Base-by-base conservation (phyloP, 140 eudicot species). In the Stevia rebaudiana region DNA sequence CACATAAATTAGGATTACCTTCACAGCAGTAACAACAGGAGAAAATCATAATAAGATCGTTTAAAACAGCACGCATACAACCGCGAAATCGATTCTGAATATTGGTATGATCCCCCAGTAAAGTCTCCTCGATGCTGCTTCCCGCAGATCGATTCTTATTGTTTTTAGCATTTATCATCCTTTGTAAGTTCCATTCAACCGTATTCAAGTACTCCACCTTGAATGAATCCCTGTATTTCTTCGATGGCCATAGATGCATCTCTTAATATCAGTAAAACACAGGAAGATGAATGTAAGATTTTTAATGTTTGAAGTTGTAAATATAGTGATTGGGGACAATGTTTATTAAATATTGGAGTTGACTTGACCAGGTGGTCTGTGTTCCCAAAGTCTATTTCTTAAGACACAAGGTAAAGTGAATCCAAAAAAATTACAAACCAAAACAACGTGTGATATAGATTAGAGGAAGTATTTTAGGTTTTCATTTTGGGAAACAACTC, bases 201-300 rank as follows among this genome's bases (percentile, higher is more conserved):
- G 78, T 84, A 61, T 69, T 78, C 57, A 84, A 52, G 83, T 81
- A 81, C 4, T 33, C 79, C 13, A 35, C 23, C 73, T 81, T 84
- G 80, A 84, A 81, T 0, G 87, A 84, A 61, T 81, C 85, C 61
- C 84, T 76, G 11, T 81, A 19, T 17, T 54, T 75, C 73, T 42
- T 13, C 4, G 91, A 80, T 22, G 87, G 91, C 91, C 91, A 84
- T 72, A 81, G 84, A 81, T 81, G 91, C 91, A 84, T 84, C 80
- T 67, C 69, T 28, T 4, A 28, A 28, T 28, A 2, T 28, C 33
- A 28, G 33, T 2, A 28, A 28, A 28, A 28, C 33, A 28, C 33
- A 28, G 33, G 33, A 28, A 28, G 33, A 28, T 4, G 33, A 28
- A 28, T 28, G 33, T 28, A 28, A 28, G 33, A 28, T 28, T 28